Percentiles rank a stretch among this genome's conserved stretches.
phyloP scores from a whole-genome alignment of 495 filamentous ascomycete species.

The Talaromyces wortmannii region DNA sequence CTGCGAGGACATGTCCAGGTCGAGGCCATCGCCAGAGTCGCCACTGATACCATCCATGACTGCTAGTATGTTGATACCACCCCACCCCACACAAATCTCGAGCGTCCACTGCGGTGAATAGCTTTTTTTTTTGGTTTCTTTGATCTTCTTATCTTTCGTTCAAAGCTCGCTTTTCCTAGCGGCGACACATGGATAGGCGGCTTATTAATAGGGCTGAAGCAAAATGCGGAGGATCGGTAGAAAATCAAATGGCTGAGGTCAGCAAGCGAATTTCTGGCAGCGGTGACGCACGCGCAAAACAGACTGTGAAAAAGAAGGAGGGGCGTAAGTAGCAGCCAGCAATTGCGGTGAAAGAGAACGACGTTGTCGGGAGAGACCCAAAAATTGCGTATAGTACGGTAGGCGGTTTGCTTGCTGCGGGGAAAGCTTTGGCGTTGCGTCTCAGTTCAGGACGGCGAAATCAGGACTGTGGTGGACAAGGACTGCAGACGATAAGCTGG shows the following conservation, averaged over 20 bases:
- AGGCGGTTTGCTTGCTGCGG: too few relatives aligned
- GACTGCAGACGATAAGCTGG: too few relatives aligned
- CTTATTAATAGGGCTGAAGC: too few relatives aligned
- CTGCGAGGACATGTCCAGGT: conserved; percentile 36
- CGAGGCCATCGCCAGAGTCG: conserved; percentile 27
- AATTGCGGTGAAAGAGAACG: not conserved
- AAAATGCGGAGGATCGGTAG: too few relatives aligned
- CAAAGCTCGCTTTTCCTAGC: not conserved
- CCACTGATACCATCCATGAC: conserved; percentile 36
- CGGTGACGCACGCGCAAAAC: too few relatives aligned
- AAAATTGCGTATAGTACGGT: not conserved
- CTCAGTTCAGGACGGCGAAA: too few relatives aligned
- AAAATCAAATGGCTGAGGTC: not conserved
- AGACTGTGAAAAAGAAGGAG: too few relatives aligned
- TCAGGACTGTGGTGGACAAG: too few relatives aligned
- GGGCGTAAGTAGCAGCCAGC: not conserved
- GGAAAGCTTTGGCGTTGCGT: too few relatives aligned
- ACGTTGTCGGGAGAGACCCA: not conserved
- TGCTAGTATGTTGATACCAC: conserved; percentile 3
- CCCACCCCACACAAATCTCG: conserved; percentile 6
- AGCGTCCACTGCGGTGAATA: too few relatives aligned
- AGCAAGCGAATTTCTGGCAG: not conserved
- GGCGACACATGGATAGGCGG: not conserved
- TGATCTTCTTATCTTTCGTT: too few relatives aligned
- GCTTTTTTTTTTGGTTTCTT: too few relatives aligned